These are phyloP conservation scores for Phanerodontia chrysosporium DNA, from an alignment of 768 basidiomycete genomes.

Conservation along the genomic window DNA sequence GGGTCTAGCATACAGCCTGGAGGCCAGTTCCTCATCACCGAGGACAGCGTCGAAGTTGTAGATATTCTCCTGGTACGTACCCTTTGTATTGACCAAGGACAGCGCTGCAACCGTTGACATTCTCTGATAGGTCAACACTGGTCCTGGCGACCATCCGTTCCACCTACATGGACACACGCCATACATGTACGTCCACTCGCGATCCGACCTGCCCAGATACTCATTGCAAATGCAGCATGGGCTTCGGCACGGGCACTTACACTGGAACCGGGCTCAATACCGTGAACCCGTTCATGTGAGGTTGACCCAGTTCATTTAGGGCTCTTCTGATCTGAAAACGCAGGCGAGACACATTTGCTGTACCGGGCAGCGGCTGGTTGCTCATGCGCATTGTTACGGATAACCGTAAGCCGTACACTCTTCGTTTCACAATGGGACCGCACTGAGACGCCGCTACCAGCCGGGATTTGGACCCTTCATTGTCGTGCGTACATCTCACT, in stretches of 20 bases:
- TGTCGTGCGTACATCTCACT: conserved; percentile 27
- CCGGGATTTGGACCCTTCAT: conserved; percentile 44
- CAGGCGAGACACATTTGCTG: conserved; percentile 37
- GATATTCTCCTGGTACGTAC: conserved; percentile 21
- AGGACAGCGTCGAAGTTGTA: conserved; percentile 18
- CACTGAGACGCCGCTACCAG: background rate
- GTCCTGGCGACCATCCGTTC: conserved; percentile 31
- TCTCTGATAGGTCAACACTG: conserved; percentile 16
- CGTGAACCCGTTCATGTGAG: conserved; percentile 32
- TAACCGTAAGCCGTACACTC: conserved; percentile 21
- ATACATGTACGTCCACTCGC: conserved; percentile 9
- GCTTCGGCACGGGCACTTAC: conserved; percentile 32
- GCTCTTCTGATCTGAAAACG: background rate
- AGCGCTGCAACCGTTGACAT: background rate
- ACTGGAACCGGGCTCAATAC: conserved; percentile 24
- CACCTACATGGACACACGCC: conserved; percentile 34
- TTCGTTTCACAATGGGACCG: background rate
- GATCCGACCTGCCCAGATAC: background rate
- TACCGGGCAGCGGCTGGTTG: conserved; percentile 35
- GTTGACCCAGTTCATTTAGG: background rate
- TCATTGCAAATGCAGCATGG: conserved; percentile 28
- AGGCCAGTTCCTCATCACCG: conserved; percentile 21
- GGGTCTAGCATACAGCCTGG: conserved; percentile 11
- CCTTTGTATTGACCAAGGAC: background rate
- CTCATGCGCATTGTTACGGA: conserved; percentile 39